Evolutionary conservation across 768 basidiomycete genomes (phyloP).

Genomic region (Cantharellus anzutake): DNA sequence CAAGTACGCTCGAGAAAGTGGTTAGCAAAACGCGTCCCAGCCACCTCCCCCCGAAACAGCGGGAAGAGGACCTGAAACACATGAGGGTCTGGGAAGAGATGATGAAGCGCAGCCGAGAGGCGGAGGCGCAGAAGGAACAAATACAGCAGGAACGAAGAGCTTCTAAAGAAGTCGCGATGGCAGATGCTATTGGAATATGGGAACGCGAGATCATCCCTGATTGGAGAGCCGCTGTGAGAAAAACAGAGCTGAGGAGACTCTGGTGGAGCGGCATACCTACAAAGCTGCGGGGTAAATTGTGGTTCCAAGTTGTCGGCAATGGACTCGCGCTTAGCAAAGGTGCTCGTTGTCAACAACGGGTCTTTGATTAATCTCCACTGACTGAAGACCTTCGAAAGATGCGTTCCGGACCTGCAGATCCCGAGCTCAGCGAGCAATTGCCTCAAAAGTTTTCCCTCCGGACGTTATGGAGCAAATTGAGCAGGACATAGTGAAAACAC

Average conservation of each 20-base stretch:
- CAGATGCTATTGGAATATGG: slow-evolving; percentile 56
- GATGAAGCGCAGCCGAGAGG: slow-evolving; percentile 56
- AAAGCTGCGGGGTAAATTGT: slow-evolving; percentile 58
- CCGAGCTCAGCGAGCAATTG: slow-evolving; percentile 52
- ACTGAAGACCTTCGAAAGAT: slow-evolving; percentile 24
- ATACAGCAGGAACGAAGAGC: slow-evolving; percentile 39
- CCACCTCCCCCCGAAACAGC: slow-evolving; percentile 68
- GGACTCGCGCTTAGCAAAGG: slow-evolving; percentile 67
- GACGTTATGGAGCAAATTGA: slow-evolving; percentile 46
- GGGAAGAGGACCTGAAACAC: slow-evolving; percentile 64
- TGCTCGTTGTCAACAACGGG: slow-evolving; percentile 13
- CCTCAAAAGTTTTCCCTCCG: slow-evolving; percentile 44
- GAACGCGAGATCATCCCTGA: slow-evolving; percentile 64
- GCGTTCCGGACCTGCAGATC: slow-evolving; percentile 51
- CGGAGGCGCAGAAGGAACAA: slow-evolving; percentile 54
- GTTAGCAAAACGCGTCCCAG: slow-evolving; percentile 68
- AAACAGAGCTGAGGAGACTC: slow-evolving; percentile 41
- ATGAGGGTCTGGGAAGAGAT: slow-evolving; percentile 72
- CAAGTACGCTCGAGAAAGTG: slow-evolving; percentile 58
- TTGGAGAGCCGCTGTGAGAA: slow-evolving; percentile 44
- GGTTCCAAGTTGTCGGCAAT: slow-evolving; percentile 78
- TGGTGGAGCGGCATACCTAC: slow-evolving; percentile 87
- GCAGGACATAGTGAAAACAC: slow-evolving; percentile 50
- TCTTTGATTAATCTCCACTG: neutral
- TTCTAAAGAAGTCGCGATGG: slow-evolving; percentile 44